These are phyloP conservation scores for Viridothelium virens DNA, from an alignment of 495 filamentous ascomycete species.

Conservation along the genomic window DNA sequence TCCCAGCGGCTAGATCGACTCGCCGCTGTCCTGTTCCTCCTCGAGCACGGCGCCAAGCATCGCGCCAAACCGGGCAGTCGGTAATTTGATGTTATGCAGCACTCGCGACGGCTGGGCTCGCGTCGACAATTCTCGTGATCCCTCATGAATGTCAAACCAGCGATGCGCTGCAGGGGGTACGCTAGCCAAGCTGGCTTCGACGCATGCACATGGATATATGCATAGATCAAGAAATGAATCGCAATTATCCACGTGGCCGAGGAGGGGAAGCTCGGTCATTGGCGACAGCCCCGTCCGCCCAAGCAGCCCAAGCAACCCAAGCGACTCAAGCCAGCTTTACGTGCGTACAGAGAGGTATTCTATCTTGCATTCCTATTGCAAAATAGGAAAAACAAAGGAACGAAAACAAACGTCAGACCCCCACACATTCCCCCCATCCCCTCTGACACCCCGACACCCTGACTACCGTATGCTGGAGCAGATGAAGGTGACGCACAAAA, in stretches of 20 bases:
- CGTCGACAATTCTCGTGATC: conserved; percentile 7
- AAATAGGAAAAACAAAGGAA: too few species aligned
- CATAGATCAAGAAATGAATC: background rate
- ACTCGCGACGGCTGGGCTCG: background rate
- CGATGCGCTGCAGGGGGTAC: conserved; percentile 9
- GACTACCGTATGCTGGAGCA: too few species aligned
- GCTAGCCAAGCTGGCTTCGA: background rate
- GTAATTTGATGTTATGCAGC: conserved; percentile 12
- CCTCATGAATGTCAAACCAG: conserved; percentile 11
- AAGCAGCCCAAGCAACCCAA: background rate
- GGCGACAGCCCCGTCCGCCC: too few species aligned
- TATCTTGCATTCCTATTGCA: too few species aligned
- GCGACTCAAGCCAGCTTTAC: background rate
- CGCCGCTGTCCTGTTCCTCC: conserved; percentile 8
- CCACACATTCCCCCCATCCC: too few species aligned
- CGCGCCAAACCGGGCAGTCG: conserved; percentile 7
- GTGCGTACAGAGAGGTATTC: background rate
- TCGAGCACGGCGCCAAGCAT: conserved; percentile 9
- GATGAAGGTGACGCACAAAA: too few species aligned
- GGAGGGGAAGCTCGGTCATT: background rate
- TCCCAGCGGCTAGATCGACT: conserved; percentile 10
- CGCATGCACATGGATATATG: conserved; percentile 7
- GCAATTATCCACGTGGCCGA: conserved; percentile 5
- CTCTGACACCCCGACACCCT: too few species aligned
- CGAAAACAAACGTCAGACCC: too few species aligned